A percentile compares a stretch with the other conserved stretches of the same genome.
phyloP scores from a whole-genome alignment of 1,284 basidiomycete genomes.

The Rhodotorula sp. region DNA sequence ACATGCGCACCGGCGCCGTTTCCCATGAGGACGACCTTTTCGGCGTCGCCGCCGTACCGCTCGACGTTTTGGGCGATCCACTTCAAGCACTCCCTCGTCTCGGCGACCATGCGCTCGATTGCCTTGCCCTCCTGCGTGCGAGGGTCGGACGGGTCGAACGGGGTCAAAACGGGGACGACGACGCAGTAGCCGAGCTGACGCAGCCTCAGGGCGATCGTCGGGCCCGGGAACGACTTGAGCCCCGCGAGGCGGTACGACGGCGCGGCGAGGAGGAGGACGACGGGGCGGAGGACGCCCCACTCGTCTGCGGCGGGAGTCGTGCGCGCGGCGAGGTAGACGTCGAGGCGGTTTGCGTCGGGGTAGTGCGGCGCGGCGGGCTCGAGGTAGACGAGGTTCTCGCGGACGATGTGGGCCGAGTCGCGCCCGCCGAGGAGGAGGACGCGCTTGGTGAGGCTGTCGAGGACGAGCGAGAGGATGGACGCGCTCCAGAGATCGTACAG shows the following conservation, averaged over 20 bases:
- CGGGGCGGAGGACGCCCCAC: constrained; percentile 39
- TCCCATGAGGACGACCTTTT: constrained; percentile 28
- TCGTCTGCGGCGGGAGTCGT: background rate
- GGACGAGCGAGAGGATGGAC: constrained; percentile 43
- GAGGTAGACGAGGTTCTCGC: constrained; percentile 47
- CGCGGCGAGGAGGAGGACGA: constrained; percentile 48
- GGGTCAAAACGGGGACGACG: constrained; percentile 49
- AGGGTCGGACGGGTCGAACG: background rate
- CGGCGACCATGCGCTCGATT: constrained; percentile 41
- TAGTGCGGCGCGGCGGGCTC: background rate
- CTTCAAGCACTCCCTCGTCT: constrained; percentile 49
- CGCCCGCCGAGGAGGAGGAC: constrained; percentile 49
- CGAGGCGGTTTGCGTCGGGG: constrained; percentile 36
- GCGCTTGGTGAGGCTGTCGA: constrained; percentile 47
- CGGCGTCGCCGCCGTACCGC: constrained; percentile 49
- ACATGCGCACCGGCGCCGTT: constrained; percentile 14
- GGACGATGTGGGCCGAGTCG: constrained; percentile 44
- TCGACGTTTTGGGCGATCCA: constrained; percentile 49
- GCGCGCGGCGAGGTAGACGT: constrained; percentile 44
- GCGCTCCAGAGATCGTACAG: constrained; percentile 38
- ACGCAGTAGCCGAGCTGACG: constrained; percentile 51
- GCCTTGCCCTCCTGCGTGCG: background rate
- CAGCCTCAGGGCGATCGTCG: constrained; percentile 49
- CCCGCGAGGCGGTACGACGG: constrained; percentile 13
- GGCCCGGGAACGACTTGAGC: constrained; percentile 32